Evolutionary conservation across 768 basidiomycete species (phyloP).

Genomic region (Leccinum variicolor): DNA sequence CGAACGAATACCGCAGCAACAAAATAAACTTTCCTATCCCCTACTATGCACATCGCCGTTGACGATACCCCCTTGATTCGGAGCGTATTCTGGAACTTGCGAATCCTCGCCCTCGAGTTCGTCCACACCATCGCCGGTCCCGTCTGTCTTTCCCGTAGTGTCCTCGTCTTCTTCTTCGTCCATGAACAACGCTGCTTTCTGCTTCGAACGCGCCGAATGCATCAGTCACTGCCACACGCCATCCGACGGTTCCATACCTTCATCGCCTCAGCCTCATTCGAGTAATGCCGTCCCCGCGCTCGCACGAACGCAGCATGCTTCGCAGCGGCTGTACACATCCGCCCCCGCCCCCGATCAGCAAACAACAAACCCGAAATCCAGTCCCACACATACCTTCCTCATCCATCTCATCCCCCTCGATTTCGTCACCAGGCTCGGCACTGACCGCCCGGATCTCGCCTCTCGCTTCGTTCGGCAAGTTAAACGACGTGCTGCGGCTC

Average conservation of each 20-base stretch:
- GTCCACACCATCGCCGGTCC: constrained; percentile 8
- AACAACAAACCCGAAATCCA: not conserved
- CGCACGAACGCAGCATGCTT: constrained; percentile 81
- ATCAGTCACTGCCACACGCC: not conserved
- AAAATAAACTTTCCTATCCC: constrained; percentile 3
- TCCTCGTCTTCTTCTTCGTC: constrained; percentile 54
- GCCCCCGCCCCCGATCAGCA: not conserved
- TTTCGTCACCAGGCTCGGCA: constrained; percentile 44
- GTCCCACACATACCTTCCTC: constrained; percentile 60
- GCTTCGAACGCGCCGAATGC: constrained; percentile 5
- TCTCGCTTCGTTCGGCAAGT: constrained; percentile 66
- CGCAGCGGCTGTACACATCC: constrained; percentile 54
- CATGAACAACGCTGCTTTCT: constrained; percentile 66
- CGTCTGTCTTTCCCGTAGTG: not conserved
- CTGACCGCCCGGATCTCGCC: constrained; percentile 51
- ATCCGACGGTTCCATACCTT: constrained; percentile 48
- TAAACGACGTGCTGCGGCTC: constrained; percentile 83
- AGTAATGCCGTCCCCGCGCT: constrained; percentile 82
- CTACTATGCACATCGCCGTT: constrained; percentile 23
- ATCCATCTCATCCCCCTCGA: constrained; percentile 83
- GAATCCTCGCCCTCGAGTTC: not conserved
- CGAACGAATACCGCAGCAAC: not conserved
- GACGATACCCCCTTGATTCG: not conserved
- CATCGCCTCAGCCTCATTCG: constrained; percentile 91
- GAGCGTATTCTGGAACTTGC: not conserved